Percentiles rank a stretch among this genome's conserved stretches.
Evolutionary conservation across 2,329 filamentous ascomycete genomes (phyloP).

Genomic region (Aspergillus neoniger): DNA sequence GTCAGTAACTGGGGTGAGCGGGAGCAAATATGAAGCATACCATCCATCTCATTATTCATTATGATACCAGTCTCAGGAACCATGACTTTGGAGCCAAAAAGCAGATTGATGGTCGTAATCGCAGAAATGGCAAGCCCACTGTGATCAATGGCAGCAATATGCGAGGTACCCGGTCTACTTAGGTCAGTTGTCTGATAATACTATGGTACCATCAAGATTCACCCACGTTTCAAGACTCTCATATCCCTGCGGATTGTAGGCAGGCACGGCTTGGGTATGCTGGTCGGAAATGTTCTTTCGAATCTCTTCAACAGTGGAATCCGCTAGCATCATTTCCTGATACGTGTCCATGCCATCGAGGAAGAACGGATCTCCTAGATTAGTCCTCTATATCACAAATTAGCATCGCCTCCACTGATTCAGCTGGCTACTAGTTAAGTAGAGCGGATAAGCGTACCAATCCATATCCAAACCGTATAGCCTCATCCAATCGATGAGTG

Average conservation of each 20-base stretch:
- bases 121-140: conserved; percentile 75
- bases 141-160: conserved; percentile 65
- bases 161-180: conserved; percentile 53
- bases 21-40: conserved; percentile 41
- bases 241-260: conserved; percentile 70
- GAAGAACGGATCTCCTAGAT: conserved; percentile 80
- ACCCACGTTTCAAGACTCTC: conserved; percentile 64
- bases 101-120: conserved; percentile 84
- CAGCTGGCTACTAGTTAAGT: neutral
- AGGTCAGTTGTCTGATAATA: neutral
- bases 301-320: conserved; percentile 60
- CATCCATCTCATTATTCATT: conserved; percentile 65
- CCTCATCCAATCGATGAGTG: conserved; percentile 81
- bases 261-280: conserved; percentile 68
- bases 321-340: conserved; percentile 68
- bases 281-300: conserved; percentile 70
- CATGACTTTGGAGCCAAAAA: conserved; percentile 79
- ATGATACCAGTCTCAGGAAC: conserved; percentile 82
- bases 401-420: conserved; percentile 4
- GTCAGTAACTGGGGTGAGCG: conserved; percentile 30
- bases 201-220: neutral
- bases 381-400: conserved; percentile 57
- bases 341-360: conserved; percentile 64
- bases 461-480: conserved; percentile 86
- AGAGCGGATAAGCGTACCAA: conserved; percentile 34